Conservation (phyloP, 1,284 basidiomycete species). For the Rhodotorula sp. region DNA sequence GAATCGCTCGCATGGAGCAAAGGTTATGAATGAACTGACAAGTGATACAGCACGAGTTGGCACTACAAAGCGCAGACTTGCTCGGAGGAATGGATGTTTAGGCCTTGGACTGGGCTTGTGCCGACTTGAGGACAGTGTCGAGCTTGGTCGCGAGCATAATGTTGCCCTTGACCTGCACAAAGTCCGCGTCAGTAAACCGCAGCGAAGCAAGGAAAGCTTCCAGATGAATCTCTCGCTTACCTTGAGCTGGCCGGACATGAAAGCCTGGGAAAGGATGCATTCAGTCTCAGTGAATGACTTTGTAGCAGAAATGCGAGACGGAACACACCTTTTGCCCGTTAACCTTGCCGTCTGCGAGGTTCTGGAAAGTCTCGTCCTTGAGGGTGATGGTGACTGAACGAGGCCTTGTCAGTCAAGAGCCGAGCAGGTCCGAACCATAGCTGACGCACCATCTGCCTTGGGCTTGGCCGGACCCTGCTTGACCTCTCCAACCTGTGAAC, state of each 20-base stretch:
- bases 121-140: slow-evolving; percentile 66
- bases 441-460: slow-evolving; percentile 47
- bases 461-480: slow-evolving; percentile 71
- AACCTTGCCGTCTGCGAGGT: slow-evolving; percentile 59
- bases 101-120: slow-evolving; percentile 24
- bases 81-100: not conserved
- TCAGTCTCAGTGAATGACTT: not conserved
- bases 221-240: slow-evolving; percentile 18
- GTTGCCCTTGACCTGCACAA: slow-evolving; percentile 38
- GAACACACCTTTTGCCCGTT: slow-evolving; percentile 72
- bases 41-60: not conserved
- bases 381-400: slow-evolving; percentile 65
- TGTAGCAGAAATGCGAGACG: not conserved
- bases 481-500: slow-evolving; percentile 60
- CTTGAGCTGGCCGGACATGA: slow-evolving; percentile 47
- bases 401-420: too few species aligned
- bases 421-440: not conserved
- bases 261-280: slow-evolving; percentile 7
- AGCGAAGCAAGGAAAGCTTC: slow-evolving; percentile 42
- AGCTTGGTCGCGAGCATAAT: slow-evolving; percentile 67
- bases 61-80: not conserved
- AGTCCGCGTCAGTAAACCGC: slow-evolving; percentile 28
- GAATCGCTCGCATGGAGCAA: too few species aligned
- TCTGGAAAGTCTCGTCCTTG: slow-evolving; percentile 51
- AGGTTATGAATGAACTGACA: too few species aligned